A percentile compares a stretch with the other conserved stretches of the same genome.
Evolutionary conservation across 495 filamentous ascomycete genomes (phyloP).

Genomic region (Hyaloscypha bicolor): DNA sequence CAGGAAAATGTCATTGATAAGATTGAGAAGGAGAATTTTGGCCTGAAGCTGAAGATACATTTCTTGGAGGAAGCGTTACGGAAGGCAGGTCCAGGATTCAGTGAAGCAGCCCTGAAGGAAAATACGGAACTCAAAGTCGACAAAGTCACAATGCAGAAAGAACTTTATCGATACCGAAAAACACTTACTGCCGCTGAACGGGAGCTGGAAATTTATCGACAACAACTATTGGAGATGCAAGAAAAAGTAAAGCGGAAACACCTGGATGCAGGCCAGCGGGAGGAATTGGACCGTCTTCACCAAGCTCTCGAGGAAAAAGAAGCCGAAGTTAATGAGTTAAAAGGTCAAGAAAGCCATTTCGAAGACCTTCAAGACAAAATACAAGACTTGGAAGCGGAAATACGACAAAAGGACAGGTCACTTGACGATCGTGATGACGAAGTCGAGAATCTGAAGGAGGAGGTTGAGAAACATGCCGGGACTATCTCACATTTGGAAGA

Average conservation of each 20-base stretch:
- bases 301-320: constrained; percentile 51
- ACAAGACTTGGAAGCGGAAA: constrained; percentile 64
- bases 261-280: constrained; percentile 60
- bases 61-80: constrained; percentile 78
- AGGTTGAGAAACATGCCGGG: constrained; percentile 53
- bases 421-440: constrained; percentile 69
- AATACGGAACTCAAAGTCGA: constrained; percentile 95
- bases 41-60: constrained; percentile 78
- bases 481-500: constrained; percentile 53
- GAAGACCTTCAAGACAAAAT: constrained; percentile 69
- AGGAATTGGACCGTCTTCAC: constrained; percentile 60
- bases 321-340: constrained; percentile 48
- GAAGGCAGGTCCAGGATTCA: constrained; percentile 84
- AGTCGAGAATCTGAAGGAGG: constrained; percentile 60
- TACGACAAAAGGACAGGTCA: constrained; percentile 65
- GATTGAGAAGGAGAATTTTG: constrained; percentile 91
- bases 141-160: constrained; percentile 81
- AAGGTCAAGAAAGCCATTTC: constrained; percentile 52
- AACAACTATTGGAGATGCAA: constrained; percentile 75
- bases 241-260: constrained; percentile 78
- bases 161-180: constrained; percentile 83
- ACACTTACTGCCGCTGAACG: constrained; percentile 76
- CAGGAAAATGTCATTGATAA: constrained; percentile 95
- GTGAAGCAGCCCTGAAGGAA: constrained; percentile 83
- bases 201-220: constrained; percentile 72